Evolutionary conservation across 345 rosid species (phyloP), one percentile per base, ranked within the genome.

Genomic region (Citrus maxima): DNA sequence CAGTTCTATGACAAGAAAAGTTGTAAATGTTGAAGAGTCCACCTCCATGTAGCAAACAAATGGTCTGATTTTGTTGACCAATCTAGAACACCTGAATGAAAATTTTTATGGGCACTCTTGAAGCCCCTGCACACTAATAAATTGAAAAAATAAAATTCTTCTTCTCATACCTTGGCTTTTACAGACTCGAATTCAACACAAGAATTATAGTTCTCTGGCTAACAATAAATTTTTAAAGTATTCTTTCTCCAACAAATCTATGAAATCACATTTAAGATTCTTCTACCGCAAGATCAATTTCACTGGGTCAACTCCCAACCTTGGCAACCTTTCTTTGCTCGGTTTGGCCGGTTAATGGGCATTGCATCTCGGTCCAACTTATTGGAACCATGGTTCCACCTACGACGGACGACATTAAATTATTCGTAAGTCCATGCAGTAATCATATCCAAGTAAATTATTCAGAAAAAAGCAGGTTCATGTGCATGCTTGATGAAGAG

Each of bases 331-430:
- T 95, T 80, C 97, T 88, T 63, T 70, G 86, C 92, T 93, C 97
- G 0, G 85, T 88, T 86, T 95, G 99, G 40, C 98, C 91, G 0
- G 98, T 92, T 87, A 89, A 69, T 4, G 97, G 97, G 76, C 99
- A 94, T 74, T 92, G 98, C 99, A 95, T 91, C 87, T 95, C 95
- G 0, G 97, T 93, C 98, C 99, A 95, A 78, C 97, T 95, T 76
- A 92, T 78, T 0, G 99, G 99, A 70, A 93, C 91, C 98, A 95
- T 88, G 60, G 96, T 84, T 77, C 87, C 97, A 35, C 98, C 99
- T 92, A 79, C 72, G 79, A 66, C 67, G 79, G 78, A 80, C 14
- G 67, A 76, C 68, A 61, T 21, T 46, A 46, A 7, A 59, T 66
- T 64, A 74, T 46, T 28, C 40, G 5, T 19, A 38, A 62, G 49